A percentile compares a stretch with the other conserved stretches of the same genome.
Conservation (phyloP, 495 filamentous ascomycete genomes). For the Penicillium longicatenatum region DNA sequence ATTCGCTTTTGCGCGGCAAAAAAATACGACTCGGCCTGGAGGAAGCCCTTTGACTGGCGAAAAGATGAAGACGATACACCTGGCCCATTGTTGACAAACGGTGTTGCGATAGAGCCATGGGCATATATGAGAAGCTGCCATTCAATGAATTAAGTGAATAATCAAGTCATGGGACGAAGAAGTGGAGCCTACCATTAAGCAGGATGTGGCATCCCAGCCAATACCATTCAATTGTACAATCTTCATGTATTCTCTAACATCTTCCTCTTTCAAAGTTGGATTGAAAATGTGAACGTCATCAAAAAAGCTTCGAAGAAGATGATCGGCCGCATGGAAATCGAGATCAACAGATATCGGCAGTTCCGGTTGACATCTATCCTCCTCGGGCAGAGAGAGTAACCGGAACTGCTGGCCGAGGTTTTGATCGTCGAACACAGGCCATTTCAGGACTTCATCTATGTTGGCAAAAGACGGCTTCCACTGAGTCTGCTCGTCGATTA, state of each 20-base stretch:
- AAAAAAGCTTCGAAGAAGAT: not conserved
- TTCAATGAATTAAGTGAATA: not conserved
- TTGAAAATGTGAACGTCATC: not conserved
- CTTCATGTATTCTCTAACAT: not conserved
- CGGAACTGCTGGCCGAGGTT: not conserved
- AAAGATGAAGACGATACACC: not conserved
- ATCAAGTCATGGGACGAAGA: not conserved
- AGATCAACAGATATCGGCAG: not conserved
- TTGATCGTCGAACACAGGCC: conserved; percentile 14
- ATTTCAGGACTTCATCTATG: conserved; percentile 9
- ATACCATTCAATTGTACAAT: not conserved
- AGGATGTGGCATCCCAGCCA: not conserved
- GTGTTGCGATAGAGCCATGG: not conserved
- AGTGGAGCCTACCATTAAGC: not conserved
- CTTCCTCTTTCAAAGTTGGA: not conserved
- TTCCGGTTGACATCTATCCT: not conserved
- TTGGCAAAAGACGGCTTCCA: conserved; percentile 7
- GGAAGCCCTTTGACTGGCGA: conserved; percentile 5
- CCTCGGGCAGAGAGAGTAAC: conserved; percentile 3
- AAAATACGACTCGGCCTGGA: conserved; percentile 17
- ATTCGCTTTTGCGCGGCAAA: conserved; percentile 20
- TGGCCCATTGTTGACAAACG: not conserved
- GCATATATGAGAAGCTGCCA: not conserved
- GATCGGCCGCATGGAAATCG: not conserved
- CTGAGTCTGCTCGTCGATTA: not conserved